Evolutionary conservation across 176 grass and related monocot species (phyloP), one percentile per base, ranked within the genome.

Genomic region (Avena insularis): DNA sequence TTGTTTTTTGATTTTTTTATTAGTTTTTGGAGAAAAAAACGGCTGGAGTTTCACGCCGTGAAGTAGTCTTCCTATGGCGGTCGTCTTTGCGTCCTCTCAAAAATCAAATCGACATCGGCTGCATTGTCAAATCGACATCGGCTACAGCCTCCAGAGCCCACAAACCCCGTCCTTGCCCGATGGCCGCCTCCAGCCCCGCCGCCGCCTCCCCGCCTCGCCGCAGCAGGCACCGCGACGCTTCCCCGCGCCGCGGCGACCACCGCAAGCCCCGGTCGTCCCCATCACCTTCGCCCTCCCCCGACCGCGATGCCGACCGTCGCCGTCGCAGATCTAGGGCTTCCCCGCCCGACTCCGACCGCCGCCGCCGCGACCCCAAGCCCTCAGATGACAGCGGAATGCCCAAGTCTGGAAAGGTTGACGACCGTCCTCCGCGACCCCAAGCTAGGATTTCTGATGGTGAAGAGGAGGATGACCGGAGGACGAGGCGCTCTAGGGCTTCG

Each of bases 361-460:
- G 77, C 48, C 21, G 16, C 79, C 65, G 67, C 29, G 70, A 84
- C 6, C 54, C 59, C 27, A 35, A 84, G 19, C 51, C 61, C 53
- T 48, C 80, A 8, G 60, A 78, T 9, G 68, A 47, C 13, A 80
- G 58, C 20, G 75, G 66, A 23, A 13, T 67, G 17, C 21, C 67
- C 8, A 79, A 83, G 65, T 35, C 45, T 8, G 20, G 7, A 11
- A 33, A 49, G 65, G 74, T 21, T 12, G 84, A 16, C 16, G 75
- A 46, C n/a, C 20, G 6, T n/a, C 27, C 36, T n/a, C 49, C 82
- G 50, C 55, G 55, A 8, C 83, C 60, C 78, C n/a, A n/a, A n/a
- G 38, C 73, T 63, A 87, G 62, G 80, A 81, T 66, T 57, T 77
- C 86, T 0, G 85, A 75, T 76, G 89, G 83, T 58, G 88, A 93